Base-by-base conservation (phyloP, 257 asterid species). In the Osmanthus fragrans region DNA sequence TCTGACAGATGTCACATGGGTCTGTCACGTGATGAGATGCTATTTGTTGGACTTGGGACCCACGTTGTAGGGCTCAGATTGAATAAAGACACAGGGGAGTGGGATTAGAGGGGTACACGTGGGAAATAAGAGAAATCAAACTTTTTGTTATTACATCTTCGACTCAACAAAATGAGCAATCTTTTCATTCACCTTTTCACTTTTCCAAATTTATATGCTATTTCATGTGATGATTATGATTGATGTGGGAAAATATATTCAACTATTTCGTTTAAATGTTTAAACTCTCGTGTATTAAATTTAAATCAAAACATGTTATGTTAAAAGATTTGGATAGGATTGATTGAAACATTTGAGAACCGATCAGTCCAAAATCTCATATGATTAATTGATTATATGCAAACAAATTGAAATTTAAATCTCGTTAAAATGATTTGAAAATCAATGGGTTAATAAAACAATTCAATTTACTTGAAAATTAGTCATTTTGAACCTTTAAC, bases 1-100 rank as follows among this genome's bases (percentile, higher is more conserved):
- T 76, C 88, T 73, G 87, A 82, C 85, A 42, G 74, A 32, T 45
- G 83, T 84, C 97, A 91, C 89, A 87, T 90, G 96, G 82, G 69
- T 70, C 80, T 72, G 30, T 81, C 97, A 86, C 90, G 92, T 92
- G 96, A 86, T 30, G 80, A 89, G 93, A 88, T 91, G 83, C 88
- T 63, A 51, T 76, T 73, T 51, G 56, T 82, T 79, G 83, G 72
- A 34, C 18, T 60, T 71, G 80, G 89, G 81, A 81, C 84, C 89
- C 90, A 85, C 85, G 85, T 32, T 87, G 80, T 75, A 66, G 76
- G 70, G 39, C 19, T 27, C 4, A 40, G 5, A 19, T 77, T 73
- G 84, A 83, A 70, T 69, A 67, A 76, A 63, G 69, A 63, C 19
- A 63, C 25, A 63, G 10, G 69, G 7, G 3, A 63, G 80, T 73